Base-by-base conservation (phyloP, 2,329 filamentous ascomycete species). In the Colletotrichum sp. region DNA sequence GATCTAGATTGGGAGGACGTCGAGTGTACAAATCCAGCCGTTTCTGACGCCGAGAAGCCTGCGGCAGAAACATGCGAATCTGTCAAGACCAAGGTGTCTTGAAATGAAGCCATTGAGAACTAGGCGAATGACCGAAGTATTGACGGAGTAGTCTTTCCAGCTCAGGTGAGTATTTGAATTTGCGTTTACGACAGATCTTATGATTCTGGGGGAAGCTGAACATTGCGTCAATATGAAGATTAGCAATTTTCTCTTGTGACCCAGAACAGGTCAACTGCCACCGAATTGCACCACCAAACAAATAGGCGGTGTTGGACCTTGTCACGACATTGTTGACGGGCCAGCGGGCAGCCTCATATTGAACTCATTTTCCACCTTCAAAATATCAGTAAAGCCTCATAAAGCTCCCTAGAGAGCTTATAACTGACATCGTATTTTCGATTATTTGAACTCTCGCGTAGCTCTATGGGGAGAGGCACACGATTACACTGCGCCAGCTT, bases 221-320 rank as follows among this genome's bases (percentile, higher is more conserved):
- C 3, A 44, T 6, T n/a, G 5, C 8, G 8, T 44, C 39, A 44
- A 44, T n/a, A 6, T 44, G 39, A 44, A 44, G 18, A 44, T n/a
- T 1, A 3, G 39, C 16, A 44, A 44, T 0, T n/a, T 44, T n/a
- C 8, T 44, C 16, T 6, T 6, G 10, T 6, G 0, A n/a, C 18
- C 18, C 39, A 9, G 18, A 44, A n/a, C 39, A 44, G 8, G 1
- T 44, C 1, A 44, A 10, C 39, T n/a, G 39, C 36, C 39, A 18
- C 16, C 3, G 5, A 10, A 44, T 44, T n/a, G 16, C 36, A 18
- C 36, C 36, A 44, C 0, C 16, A 44, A 44, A 10, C 16, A 18
- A 44, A 3, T 44, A 18, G 8, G 16, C 8, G 36, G 16, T 44
- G 36, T 18, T 44, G 8, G 16, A n/a, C 3, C 5, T 44, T 44